These are phyloP conservation scores for Globisporangium paroecandrum DNA, from an alignment of 352 stramenopile genomes.

Conservation along the genomic window DNA sequence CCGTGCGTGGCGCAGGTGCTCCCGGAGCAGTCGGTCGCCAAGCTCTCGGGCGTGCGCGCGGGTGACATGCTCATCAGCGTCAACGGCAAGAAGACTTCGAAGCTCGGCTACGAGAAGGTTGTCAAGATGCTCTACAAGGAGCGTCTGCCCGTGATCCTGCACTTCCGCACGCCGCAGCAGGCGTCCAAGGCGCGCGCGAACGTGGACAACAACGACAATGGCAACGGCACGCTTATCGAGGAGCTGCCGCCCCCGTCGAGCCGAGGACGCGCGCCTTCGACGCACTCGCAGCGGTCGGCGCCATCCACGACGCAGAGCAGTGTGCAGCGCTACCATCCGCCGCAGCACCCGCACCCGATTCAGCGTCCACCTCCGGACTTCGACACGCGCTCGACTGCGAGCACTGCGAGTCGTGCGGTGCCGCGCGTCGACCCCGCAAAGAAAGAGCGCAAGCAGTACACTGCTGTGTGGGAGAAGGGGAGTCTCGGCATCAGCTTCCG, in stretches of 20 bases:
- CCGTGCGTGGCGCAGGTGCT: constrained; percentile 73
- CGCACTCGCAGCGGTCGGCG: neutral
- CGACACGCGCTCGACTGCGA: constrained; percentile 19
- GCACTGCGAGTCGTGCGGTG: constrained; percentile 27
- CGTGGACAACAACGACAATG: constrained; percentile 15
- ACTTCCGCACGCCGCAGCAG: constrained; percentile 61
- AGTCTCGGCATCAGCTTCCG: constrained; percentile 73
- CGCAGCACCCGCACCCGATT: constrained; percentile 13
- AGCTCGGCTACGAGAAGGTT: constrained; percentile 75
- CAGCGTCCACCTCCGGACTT: constrained; percentile 14
- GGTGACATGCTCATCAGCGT: constrained; percentile 77
- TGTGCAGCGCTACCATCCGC: neutral
- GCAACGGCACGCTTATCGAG: constrained; percentile 11
- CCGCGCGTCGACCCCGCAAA: constrained; percentile 17
- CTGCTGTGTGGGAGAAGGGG: constrained; percentile 64
- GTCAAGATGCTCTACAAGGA: constrained; percentile 79
- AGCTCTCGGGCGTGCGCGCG: constrained; percentile 57
- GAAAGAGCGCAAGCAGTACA: constrained; percentile 63
- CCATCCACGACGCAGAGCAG: constrained; percentile 16
- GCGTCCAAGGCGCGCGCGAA: constrained; percentile 14
- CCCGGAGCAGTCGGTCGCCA: constrained; percentile 66
- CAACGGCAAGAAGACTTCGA: constrained; percentile 73
- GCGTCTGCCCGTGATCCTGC: constrained; percentile 63
- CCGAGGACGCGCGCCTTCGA: constrained; percentile 2
- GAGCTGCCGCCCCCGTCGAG: neutral